Conservation (phyloP, 1,284 basidiomycete genomes). For the Hypsizygus ulmarius region DNA sequence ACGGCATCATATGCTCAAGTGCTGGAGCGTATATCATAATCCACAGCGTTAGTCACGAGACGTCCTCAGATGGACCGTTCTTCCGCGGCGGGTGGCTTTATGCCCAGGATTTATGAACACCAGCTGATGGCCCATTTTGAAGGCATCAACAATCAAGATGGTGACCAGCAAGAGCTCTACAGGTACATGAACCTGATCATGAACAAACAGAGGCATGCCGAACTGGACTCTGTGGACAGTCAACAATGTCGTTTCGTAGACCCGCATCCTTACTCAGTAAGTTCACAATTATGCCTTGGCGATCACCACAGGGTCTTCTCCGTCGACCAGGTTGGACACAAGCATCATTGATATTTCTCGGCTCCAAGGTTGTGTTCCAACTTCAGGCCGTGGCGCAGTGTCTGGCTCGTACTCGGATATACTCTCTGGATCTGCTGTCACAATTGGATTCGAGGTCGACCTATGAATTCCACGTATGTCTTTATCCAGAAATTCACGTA, state of each 20-base stretch:
- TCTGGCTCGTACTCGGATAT: slow-evolving; percentile 44
- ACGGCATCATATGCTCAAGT: slow-evolving; percentile 40
- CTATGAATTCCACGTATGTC: background rate
- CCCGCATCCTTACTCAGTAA: background rate
- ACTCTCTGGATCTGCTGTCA: slow-evolving; percentile 37
- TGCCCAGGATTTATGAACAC: background rate
- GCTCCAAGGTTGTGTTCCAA: slow-evolving; percentile 42
- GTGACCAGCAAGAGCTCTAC: slow-evolving; percentile 43
- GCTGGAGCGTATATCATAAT: slow-evolving; percentile 40
- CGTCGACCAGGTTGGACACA: slow-evolving; percentile 40
- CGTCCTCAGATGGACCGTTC: slow-evolving; percentile 44
- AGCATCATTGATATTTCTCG: slow-evolving; percentile 44
- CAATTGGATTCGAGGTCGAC: slow-evolving; percentile 41
- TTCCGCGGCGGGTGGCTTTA: slow-evolving; percentile 35
- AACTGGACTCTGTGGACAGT: slow-evolving; percentile 47
- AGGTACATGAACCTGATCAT: slow-evolving; percentile 45
- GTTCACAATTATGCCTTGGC: slow-evolving; percentile 37
- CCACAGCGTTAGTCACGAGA: slow-evolving; percentile 40
- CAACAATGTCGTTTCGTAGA: slow-evolving; percentile 11
- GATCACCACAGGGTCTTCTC: slow-evolving; percentile 41
- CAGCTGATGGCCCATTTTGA: background rate
- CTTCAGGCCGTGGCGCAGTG: slow-evolving; percentile 43
- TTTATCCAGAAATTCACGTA: background rate
- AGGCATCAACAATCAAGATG: slow-evolving; percentile 47
- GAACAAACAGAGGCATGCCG: slow-evolving; percentile 42